Conservation (phyloP, 2,329 filamentous ascomycete species). For the Ophiocordyceps polyrhachis-furcata region DNA sequence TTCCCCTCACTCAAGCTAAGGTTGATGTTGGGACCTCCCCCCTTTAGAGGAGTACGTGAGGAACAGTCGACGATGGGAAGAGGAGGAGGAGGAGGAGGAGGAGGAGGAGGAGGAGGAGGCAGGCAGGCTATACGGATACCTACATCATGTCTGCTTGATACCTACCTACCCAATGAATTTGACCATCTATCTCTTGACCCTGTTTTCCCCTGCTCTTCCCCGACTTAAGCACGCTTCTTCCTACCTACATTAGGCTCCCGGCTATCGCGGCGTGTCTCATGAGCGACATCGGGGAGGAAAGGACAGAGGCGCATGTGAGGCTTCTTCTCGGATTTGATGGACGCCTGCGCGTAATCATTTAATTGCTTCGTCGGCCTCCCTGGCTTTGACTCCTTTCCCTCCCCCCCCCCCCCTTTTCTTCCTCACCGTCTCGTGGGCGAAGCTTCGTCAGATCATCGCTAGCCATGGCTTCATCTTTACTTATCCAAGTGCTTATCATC, state of each 20-base stretch:
- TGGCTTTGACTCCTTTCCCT: neutral
- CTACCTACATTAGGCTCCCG: neutral
- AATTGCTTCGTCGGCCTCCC: neutral
- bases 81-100: no score
- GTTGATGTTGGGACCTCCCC: no score
- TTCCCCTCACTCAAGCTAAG: neutral
- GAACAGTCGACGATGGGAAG: no score
- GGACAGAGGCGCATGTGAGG: neutral
- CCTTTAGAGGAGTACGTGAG: no score
- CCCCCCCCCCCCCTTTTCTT: neutral
- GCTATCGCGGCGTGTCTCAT: neutral
- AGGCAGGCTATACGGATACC: no score
- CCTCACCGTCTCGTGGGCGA: neutral
- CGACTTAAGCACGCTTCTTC: neutral
- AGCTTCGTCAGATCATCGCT: neutral
- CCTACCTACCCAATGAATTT: no score
- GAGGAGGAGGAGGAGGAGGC: no score
- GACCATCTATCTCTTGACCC: no score
- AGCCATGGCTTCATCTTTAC: neutral
- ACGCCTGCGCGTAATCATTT: neutral
- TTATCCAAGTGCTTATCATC: neutral
- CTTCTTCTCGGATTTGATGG: neutral
- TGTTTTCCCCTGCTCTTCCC: neutral
- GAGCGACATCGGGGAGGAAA: neutral
- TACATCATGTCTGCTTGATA: no score